phyloP scores from a whole-genome alignment of 2,329 filamentous ascomycete species.

The Sphaerulina vaccinii region DNA sequence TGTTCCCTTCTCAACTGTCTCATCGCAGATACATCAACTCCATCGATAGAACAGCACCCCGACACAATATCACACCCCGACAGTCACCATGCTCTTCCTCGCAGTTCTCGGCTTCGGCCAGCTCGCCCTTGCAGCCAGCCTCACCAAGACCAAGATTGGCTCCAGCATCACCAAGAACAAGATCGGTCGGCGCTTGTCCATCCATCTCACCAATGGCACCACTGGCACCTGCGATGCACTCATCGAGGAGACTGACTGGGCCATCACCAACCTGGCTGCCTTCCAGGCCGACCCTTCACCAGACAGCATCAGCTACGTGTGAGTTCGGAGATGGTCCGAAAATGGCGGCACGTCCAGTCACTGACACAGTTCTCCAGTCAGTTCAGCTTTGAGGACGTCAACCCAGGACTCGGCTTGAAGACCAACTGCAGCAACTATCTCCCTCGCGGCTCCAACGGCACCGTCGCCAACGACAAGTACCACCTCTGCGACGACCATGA shows the following conservation, averaged over 20 bases:
- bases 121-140: constrained; percentile 1
- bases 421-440: constrained; percentile 25
- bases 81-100: constrained; percentile 7
- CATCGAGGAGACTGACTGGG: constrained; percentile 27
- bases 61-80: neutral
- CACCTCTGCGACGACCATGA: constrained; percentile 25
- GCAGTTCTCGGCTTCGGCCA: constrained; percentile 7
- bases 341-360: neutral
- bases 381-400: constrained; percentile 32
- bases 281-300: constrained; percentile 19
- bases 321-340: neutral
- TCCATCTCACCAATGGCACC: constrained; percentile 18
- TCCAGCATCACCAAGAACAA: no score
- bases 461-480: constrained; percentile 17
- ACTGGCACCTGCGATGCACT: constrained; percentile 14
- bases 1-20: neutral
- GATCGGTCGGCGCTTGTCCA: constrained; percentile 8
- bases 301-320: constrained; percentile 20
- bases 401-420: constrained; percentile 29
- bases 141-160: no score
- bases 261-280: constrained; percentile 25
- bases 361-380: neutral
- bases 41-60: neutral
- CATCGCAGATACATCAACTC: neutral
- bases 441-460: constrained; percentile 9